These are phyloP conservation scores for Penicillium subrubescens DNA, from an alignment of 495 filamentous ascomycete species.

Conservation along the genomic window DNA sequence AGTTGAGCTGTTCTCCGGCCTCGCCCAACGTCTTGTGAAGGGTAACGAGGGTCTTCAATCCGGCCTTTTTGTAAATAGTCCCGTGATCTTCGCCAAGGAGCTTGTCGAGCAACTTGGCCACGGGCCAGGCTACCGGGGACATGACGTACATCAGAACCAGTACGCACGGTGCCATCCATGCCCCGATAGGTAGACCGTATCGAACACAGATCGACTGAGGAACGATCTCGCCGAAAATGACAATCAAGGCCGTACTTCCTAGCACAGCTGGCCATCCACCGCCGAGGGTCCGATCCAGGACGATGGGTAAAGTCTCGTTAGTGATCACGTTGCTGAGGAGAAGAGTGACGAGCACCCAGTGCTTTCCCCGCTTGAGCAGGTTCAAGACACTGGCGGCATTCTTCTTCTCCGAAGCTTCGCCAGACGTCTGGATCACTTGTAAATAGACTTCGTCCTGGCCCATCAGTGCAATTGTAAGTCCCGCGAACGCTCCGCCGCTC, in stretches of 20 bases:
- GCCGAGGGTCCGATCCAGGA: slow-evolving; percentile 89
- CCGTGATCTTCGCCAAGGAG: slow-evolving; percentile 91
- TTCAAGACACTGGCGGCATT: slow-evolving; percentile 80
- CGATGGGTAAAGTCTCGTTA: slow-evolving; percentile 94
- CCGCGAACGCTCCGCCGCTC: slow-evolving; percentile 91
- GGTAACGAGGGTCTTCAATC: slow-evolving; percentile 86
- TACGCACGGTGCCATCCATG: slow-evolving; percentile 89
- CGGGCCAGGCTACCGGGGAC: slow-evolving; percentile 83
- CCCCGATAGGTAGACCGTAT: slow-evolving; percentile 94
- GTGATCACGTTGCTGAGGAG: slow-evolving; percentile 96
- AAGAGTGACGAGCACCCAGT: slow-evolving; percentile 98
- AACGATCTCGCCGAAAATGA: slow-evolving; percentile 96
- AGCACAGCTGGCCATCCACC: slow-evolving; percentile 94
- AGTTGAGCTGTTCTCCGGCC: slow-evolving; percentile 84
- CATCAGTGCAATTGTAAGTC: slow-evolving; percentile 87
- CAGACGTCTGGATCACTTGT: slow-evolving; percentile 87
- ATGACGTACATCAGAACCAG: slow-evolving; percentile 88
- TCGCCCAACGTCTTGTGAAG: slow-evolving; percentile 89
- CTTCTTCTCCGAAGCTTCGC: slow-evolving; percentile 76
- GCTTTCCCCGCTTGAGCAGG: slow-evolving; percentile 85
- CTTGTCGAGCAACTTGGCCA: slow-evolving; percentile 85
- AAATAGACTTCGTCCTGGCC: slow-evolving; percentile 90
- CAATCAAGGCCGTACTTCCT: slow-evolving; percentile 89
- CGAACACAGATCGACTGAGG: slow-evolving; percentile 96
- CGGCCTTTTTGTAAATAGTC: slow-evolving; percentile 94